These are phyloP conservation scores for Solanum chilense DNA, from an alignment of 257 asterid species.

Conservation along the genomic window DNA sequence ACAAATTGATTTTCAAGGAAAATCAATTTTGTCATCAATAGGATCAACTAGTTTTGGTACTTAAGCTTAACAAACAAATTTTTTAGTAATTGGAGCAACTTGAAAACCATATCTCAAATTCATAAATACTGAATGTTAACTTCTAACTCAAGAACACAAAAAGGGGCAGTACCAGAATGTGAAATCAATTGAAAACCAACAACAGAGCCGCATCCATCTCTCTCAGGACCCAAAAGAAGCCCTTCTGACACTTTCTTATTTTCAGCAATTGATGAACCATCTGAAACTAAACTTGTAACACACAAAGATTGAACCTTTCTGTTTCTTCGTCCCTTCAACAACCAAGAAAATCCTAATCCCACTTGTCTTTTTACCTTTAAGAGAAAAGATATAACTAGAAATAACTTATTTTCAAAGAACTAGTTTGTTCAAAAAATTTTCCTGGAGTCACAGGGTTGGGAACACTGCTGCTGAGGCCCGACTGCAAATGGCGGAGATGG, in stretches of 20 bases:
- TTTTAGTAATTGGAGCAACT: background rate
- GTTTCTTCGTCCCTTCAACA: conserved; percentile 7
- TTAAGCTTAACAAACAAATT: background rate
- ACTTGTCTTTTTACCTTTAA: conserved; percentile 23
- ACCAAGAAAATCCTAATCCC: conserved; percentile 40
- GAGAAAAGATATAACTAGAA: too few relatives aligned
- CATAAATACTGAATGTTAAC: background rate
- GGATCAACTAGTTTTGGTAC: too few relatives aligned
- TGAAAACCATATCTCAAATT: background rate
- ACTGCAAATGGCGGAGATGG: too few relatives aligned
- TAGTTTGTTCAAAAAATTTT: too few relatives aligned
- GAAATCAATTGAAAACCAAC: conserved; percentile 60
- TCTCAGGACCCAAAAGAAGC: conserved; percentile 36
- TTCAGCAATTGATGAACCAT: conserved; percentile 2
- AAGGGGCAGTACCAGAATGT: conserved; percentile 37
- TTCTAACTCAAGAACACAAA: background rate
- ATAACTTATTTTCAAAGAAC: too few relatives aligned
- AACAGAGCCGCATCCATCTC: conserved; percentile 47
- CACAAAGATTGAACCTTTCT: conserved; percentile 18
- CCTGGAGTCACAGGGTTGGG: too few relatives aligned
- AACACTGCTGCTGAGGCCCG: too few relatives aligned
- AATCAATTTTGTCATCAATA: too few relatives aligned
- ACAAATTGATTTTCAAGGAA: too few relatives aligned
- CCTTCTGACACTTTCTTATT: conserved; percentile 10
- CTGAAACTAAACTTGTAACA: conserved; percentile 21